A percentile compares a stretch with the other conserved stretches of the same genome.
Conservation (phyloP, 1,284 basidiomycete genomes). For the Takashimella tepidaria region DNA sequence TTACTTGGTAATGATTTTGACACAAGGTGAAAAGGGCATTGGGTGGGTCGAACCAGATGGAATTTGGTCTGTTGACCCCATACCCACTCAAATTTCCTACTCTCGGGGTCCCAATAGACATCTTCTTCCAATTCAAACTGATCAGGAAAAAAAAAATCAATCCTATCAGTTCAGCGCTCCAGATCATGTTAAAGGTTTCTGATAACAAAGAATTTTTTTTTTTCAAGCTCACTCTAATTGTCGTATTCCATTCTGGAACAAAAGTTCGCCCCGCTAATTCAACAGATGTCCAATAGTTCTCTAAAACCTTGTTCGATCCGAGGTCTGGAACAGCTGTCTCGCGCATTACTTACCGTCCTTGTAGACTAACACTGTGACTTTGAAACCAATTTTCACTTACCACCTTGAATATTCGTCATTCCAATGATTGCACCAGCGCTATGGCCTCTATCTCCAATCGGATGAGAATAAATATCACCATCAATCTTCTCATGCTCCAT, state of each 20-base stretch:
- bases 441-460: slow-evolving; percentile 58
- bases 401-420: slow-evolving; percentile 28
- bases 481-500: slow-evolving; percentile 52
- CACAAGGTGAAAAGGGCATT: too few species aligned
- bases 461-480: slow-evolving; percentile 55
- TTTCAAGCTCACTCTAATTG: neutral
- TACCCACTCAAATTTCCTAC: slow-evolving; percentile 52
- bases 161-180: too few species aligned
- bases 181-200: too few species aligned
- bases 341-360: neutral
- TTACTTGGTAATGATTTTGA: too few species aligned
- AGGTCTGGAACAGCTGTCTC: neutral
- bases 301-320: slow-evolving; percentile 14
- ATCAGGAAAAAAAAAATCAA: too few species aligned
- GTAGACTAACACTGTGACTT: too few species aligned
- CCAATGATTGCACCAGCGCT: slow-evolving; percentile 55
- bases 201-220: too few species aligned
- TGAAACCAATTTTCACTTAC: slow-evolving; percentile 8
- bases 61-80: slow-evolving; percentile 53
- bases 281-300: slow-evolving; percentile 39
- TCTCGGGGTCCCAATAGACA: slow-evolving; percentile 51
- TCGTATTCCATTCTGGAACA: slow-evolving; percentile 51
- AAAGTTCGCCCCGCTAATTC: slow-evolving; percentile 54
- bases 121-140: slow-evolving; percentile 52
- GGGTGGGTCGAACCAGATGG: slow-evolving; percentile 44